These are phyloP conservation scores for Blastobotrys muscicola DNA, from an alignment of 805 yeast genomes.

Conservation along the genomic window DNA sequence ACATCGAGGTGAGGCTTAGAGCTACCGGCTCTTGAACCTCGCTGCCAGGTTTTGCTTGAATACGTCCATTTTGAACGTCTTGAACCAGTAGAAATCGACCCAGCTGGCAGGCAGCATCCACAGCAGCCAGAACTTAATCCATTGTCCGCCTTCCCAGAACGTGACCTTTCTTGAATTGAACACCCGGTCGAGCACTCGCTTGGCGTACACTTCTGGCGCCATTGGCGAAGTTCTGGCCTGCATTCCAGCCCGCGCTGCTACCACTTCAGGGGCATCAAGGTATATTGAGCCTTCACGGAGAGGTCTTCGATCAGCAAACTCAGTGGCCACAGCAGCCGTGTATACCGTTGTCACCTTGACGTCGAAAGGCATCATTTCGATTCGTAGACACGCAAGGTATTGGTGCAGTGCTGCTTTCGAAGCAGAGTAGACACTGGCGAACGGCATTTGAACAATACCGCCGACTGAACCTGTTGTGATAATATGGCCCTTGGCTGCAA, in stretches of 20 bases:
- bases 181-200: slow-evolving; percentile 27
- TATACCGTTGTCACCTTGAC: slow-evolving; percentile 60
- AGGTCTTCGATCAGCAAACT: slow-evolving; percentile 58
- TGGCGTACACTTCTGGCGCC: slow-evolving; percentile 49
- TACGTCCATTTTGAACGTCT: no score
- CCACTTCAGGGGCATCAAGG: slow-evolving; percentile 42
- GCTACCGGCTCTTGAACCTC: no score
- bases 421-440: slow-evolving; percentile 54
- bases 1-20: no score
- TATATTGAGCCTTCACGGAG: slow-evolving; percentile 42
- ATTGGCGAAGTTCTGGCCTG: slow-evolving; percentile 50
- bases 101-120: no score
- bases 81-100: no score
- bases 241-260: slow-evolving; percentile 49
- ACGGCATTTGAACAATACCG: slow-evolving; percentile 66
- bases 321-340: slow-evolving; percentile 69
- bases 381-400: slow-evolving; percentile 50
- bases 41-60: no score
- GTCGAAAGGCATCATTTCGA: slow-evolving; percentile 65
- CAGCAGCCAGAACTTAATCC: slow-evolving; percentile 2
- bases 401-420: slow-evolving; percentile 70
- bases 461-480: slow-evolving; percentile 68
- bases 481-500: slow-evolving; percentile 57
- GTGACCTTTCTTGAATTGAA: neutral
- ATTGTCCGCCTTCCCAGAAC: slow-evolving; percentile 5